A percentile compares a stretch with the other conserved stretches of the same genome.
Conservation (phyloP, 441 rosid genomes). For the Brassica hybrid region DNA sequence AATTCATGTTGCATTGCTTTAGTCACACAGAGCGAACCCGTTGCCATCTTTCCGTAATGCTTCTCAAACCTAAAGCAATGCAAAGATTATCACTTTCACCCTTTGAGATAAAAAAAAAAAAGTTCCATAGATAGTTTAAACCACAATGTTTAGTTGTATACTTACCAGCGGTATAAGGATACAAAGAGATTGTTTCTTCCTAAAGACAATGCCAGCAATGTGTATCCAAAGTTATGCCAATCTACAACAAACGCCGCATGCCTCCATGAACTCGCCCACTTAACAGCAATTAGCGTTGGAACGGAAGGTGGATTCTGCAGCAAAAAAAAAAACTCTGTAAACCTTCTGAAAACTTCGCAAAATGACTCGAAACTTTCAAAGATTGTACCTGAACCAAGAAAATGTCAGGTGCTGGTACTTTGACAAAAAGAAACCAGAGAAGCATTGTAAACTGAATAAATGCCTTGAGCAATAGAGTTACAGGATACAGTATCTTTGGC, state of each 20-base stretch:
- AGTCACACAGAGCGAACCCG: constrained; percentile 89
- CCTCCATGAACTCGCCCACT: constrained; percentile 90
- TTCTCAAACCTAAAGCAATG: constrained; percentile 74
- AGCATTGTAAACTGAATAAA: constrained; percentile 75
- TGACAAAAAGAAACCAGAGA: constrained; percentile 85
- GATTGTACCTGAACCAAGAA: constrained; percentile 81
- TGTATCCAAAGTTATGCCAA: constrained; percentile 99
- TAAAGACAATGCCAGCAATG: constrained; percentile 81
- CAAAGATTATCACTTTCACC: constrained; percentile 20
- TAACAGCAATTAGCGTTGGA: constrained; percentile 84
- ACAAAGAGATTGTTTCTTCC: constrained; percentile 87
- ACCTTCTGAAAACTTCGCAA: background rate
- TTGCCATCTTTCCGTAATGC: constrained; percentile 84
- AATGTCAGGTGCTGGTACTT: constrained; percentile 77
- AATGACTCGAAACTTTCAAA: too few species aligned
- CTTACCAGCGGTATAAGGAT: constrained; percentile 82
- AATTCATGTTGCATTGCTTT: constrained; percentile 97
- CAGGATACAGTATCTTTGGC: constrained; percentile 66
- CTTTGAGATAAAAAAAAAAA: background rate
- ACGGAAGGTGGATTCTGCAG: constrained; percentile 96
- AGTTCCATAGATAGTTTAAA: background rate
- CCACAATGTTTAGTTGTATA: background rate
- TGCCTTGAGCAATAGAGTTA: constrained; percentile 80
- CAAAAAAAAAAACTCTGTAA: background rate
- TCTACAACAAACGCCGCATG: constrained; percentile 77